Percentiles rank a stretch among this genome's conserved stretches.
phyloP scores from a whole-genome alignment of 176 grass and related monocot species.

The Ananas comosus region DNA sequence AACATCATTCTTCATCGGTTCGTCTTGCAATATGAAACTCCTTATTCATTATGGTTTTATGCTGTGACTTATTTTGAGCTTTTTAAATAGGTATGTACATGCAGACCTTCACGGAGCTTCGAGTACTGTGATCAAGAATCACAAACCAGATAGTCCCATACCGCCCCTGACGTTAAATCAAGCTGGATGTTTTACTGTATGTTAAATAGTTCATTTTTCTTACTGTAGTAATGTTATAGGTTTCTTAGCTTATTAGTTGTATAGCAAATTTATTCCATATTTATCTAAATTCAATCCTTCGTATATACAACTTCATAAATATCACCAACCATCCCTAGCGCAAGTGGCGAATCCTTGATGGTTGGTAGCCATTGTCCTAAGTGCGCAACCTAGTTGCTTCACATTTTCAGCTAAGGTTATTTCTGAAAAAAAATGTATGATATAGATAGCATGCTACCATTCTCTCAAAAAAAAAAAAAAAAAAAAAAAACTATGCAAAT shows the following conservation, averaged over 20 bases:
- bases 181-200: constrained; percentile 90
- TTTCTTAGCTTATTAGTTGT: background rate
- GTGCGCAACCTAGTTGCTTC: too few relatives aligned
- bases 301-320: too few relatives aligned
- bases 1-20: too few relatives aligned
- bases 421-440: too few relatives aligned
- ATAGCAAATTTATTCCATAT: background rate
- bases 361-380: too few relatives aligned
- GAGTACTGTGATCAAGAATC: constrained; percentile 95
- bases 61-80: constrained; percentile 12
- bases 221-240: background rate
- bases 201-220: constrained; percentile 15
- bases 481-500: too few relatives aligned
- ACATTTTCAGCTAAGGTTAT: too few relatives aligned
- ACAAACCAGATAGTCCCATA: constrained; percentile 69
- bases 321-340: too few relatives aligned
- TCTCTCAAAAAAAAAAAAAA: too few relatives aligned
- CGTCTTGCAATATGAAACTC: background rate
- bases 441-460: too few relatives aligned
- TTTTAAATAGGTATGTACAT: constrained; percentile 69
- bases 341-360: too few relatives aligned
- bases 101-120: constrained; percentile 93
- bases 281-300: background rate
- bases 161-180: constrained; percentile 91
- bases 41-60: background rate